Percentiles rank a stretch among this genome's conserved stretches.
These are phyloP conservation scores for Termitomyces sp. DNA, from an alignment of 768 basidiomycete genomes.

Conservation along the genomic window DNA sequence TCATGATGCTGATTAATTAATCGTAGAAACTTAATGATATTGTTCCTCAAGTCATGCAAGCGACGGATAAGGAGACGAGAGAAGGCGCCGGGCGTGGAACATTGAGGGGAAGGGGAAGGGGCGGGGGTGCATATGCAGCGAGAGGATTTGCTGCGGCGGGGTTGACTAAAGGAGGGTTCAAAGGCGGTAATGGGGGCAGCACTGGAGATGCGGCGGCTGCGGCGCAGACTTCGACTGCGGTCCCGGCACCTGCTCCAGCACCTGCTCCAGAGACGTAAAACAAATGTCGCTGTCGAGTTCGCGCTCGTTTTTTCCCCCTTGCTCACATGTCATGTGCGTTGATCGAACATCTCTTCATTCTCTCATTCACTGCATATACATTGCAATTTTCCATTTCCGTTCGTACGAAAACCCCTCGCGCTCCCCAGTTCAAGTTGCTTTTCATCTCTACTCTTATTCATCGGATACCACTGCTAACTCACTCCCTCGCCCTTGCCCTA, in stretches of 20 bases:
- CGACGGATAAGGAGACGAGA: slow-evolving; percentile 50
- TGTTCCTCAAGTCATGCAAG: slow-evolving; percentile 63
- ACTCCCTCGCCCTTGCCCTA: too few species aligned
- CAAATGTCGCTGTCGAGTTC: neutral
- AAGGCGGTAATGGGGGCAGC: slow-evolving; percentile 2
- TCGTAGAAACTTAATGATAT: slow-evolving; percentile 64
- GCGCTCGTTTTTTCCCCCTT: neutral
- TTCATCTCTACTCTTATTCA: neutral
- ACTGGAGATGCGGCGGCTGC: slow-evolving; percentile 5
- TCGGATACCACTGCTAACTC: slow-evolving; percentile 6
- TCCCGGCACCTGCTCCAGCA: neutral
- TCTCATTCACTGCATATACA: neutral
- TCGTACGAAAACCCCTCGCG: neutral
- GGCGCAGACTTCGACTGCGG: neutral
- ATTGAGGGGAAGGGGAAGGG: slow-evolving; percentile 43
- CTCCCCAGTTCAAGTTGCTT: neutral
- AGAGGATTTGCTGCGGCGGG: slow-evolving; percentile 69
- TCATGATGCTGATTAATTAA: slow-evolving; percentile 5
- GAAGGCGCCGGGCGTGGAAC: slow-evolving; percentile 18
- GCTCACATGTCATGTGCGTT: neutral
- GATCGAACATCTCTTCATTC: neutral
- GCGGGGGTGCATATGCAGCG: slow-evolving; percentile 55
- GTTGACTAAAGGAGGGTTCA: slow-evolving; percentile 35
- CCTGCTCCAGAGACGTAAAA: neutral
- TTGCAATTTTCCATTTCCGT: neutral